Base-by-base conservation (phyloP, 2,329 filamentous ascomycete genomes). In the Daldinia eschscholtzii region DNA sequence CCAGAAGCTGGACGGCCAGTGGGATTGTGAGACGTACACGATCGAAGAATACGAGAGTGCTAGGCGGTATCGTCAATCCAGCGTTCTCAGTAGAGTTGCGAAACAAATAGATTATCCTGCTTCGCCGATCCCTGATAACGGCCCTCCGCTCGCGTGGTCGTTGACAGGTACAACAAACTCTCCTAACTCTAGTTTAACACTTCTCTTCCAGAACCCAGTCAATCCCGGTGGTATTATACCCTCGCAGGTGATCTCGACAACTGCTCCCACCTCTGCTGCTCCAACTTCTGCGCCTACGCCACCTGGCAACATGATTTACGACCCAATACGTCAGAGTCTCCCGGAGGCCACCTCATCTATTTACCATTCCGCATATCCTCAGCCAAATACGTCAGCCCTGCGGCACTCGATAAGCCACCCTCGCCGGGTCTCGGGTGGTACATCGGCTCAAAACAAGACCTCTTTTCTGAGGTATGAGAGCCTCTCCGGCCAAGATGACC, bases 111-210 rank as follows among this genome's bases (percentile, higher is more conserved):
- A 81, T 2, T 75, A 73, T 35, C 81, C 83, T 0, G 76, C 83
- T 0, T 87, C 86, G 0, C 87, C 87, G 1, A 74, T 74, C 44
- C 75, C 73, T 4, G 76, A 77, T 0, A 85, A 83, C 57, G 81
- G 82, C 42, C 81, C 83, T 7, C 84, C 83, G 0, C 93, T 97
- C 65, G 93, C 93, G 1, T 97, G 92, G 91, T 94, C 93, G 6
- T 81, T 97, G n/a, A 93, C 93, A 0, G 93, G 93, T 13, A 95
- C 91, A 1, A 94, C 93, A 61, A 93, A 97, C 75, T 96, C 93
- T 3, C 91, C 93, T 1, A 94, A 90, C 70, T 93, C 93, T 0
- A 96, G 93, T 76, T 82, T 97, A 4, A 94, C 93, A 0, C 86
- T 95, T 63, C 88, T 97, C 76, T 97, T 93, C 77, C 90, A 92